These are phyloP conservation scores for Keqinozyma sinolaborantium DNA, from an alignment of 1,139 yeast species.

Conservation along the genomic window DNA sequence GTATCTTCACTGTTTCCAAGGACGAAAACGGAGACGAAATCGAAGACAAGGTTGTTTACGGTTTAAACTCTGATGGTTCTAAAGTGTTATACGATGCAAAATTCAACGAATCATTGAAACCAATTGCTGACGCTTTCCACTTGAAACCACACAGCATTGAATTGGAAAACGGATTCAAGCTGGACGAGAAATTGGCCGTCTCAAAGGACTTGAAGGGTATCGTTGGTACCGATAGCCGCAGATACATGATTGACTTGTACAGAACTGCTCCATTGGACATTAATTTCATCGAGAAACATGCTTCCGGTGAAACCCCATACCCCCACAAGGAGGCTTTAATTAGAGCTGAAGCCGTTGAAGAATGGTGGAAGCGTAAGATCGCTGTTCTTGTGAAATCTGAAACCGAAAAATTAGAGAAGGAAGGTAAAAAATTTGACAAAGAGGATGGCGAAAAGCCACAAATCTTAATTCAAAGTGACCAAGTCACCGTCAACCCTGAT, in stretches of 20 bases:
- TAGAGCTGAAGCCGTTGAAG: conserved; percentile 86
- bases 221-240: conserved; percentile 79
- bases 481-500: conserved; percentile 74
- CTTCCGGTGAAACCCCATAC: conserved; percentile 48
- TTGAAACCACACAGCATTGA: conserved; percentile 64
- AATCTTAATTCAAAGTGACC: conserved; percentile 53
- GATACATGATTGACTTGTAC: conserved; percentile 79
- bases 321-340: conserved; percentile 79
- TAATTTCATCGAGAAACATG: conserved; percentile 61
- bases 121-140: conserved; percentile 74
- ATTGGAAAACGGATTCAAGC: conserved; percentile 26
- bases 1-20: conserved; percentile 59
- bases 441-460: conserved; percentile 44
- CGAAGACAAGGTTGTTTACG: conserved; percentile 63
- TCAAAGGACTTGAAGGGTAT: conserved; percentile 85
- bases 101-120: conserved; percentile 52
- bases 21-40: conserved; percentile 24
- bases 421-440: conserved; percentile 29
- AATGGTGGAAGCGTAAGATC: conserved; percentile 79
- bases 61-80: conserved; percentile 62
- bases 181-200: conserved; percentile 51
- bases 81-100: conserved; percentile 45
- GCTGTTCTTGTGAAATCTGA: conserved; percentile 51
- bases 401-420: conserved; percentile 47
- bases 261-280: conserved; percentile 84